A percentile compares a stretch with the other conserved stretches of the same genome.
Evolutionary conservation across 441 rosid species (phyloP).

Genomic region (Brassica balearica): DNA sequence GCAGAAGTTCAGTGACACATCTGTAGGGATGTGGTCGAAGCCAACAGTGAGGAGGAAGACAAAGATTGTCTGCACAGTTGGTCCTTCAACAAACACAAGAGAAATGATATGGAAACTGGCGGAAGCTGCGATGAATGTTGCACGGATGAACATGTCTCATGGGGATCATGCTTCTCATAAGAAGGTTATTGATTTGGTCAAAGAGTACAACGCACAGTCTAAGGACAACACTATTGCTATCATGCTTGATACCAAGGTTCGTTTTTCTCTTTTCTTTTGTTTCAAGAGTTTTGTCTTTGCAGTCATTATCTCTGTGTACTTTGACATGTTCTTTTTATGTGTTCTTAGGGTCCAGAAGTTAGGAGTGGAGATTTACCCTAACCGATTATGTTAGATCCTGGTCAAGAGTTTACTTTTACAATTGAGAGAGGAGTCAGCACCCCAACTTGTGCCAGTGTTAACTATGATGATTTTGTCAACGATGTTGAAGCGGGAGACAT

Average conservation of each 20-base stretch:
- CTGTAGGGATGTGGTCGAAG: slow-evolving; percentile 77
- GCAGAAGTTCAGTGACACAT: slow-evolving; percentile 68
- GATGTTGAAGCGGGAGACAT: slow-evolving; percentile 96
- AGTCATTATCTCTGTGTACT: background rate
- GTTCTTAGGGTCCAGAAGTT: slow-evolving; percentile 92
- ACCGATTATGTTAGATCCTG: slow-evolving; percentile 66
- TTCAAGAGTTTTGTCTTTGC: background rate
- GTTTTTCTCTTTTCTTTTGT: slow-evolving; percentile 24
- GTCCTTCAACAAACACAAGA: slow-evolving; percentile 85
- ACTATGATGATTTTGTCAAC: slow-evolving; percentile 94
- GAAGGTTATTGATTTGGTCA: slow-evolving; percentile 93
- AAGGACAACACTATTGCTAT: slow-evolving; percentile 93
- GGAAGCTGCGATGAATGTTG: slow-evolving; percentile 98
- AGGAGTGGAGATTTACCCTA: slow-evolving; percentile 99
- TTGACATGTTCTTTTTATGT: background rate
- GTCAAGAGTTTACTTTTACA: slow-evolving; percentile 97
- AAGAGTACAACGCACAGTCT: slow-evolving; percentile 90
- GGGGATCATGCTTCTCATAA: slow-evolving; percentile 98
- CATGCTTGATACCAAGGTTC: slow-evolving; percentile 96
- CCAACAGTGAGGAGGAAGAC: slow-evolving; percentile 86
- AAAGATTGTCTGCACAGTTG: slow-evolving; percentile 94
- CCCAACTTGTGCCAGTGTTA: slow-evolving; percentile 86
- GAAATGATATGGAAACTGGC: slow-evolving; percentile 90
- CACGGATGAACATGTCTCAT: slow-evolving; percentile 95
- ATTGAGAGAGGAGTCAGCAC: slow-evolving; percentile 90